Percentiles rank a stretch among this genome's conserved stretches.
These are phyloP conservation scores for Didymella exigua DNA, from an alignment of 2,329 filamentous ascomycete genomes.

Conservation along the genomic window DNA sequence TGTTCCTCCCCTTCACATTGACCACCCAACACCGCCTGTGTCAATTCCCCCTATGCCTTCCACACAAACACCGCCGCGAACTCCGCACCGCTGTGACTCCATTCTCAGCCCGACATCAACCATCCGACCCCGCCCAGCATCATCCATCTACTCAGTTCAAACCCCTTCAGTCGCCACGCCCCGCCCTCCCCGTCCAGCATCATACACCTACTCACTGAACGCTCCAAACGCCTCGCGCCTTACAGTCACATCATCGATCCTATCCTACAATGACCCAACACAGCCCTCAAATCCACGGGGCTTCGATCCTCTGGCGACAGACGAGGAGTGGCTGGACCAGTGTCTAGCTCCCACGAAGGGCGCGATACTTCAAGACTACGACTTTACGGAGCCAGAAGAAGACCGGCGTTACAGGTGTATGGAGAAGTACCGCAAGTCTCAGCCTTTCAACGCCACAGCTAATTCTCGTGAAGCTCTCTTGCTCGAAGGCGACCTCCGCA, in stretches of 20 bases:
- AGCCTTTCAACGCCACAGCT: background rate
- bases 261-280: background rate
- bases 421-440: background rate
- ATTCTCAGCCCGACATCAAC: background rate
- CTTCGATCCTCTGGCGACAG: slow-evolving; percentile 2
- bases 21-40: background rate
- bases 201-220: background rate
- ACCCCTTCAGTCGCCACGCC: background rate
- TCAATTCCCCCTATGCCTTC: background rate
- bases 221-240: background rate
- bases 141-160: background rate
- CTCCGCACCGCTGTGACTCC: background rate
- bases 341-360: background rate
- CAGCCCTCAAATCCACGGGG: background rate
- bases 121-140: background rate
- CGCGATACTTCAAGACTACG: background rate
- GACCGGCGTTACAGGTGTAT: background rate
- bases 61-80: background rate
- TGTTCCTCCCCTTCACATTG: background rate
- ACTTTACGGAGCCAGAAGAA: background rate
- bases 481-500: background rate
- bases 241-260: background rate
- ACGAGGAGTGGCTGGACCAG: background rate
- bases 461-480: background rate
- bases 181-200: background rate